Conservation (phyloP, 2,329 filamentous ascomycete genomes). For the Phialophora expanda region DNA sequence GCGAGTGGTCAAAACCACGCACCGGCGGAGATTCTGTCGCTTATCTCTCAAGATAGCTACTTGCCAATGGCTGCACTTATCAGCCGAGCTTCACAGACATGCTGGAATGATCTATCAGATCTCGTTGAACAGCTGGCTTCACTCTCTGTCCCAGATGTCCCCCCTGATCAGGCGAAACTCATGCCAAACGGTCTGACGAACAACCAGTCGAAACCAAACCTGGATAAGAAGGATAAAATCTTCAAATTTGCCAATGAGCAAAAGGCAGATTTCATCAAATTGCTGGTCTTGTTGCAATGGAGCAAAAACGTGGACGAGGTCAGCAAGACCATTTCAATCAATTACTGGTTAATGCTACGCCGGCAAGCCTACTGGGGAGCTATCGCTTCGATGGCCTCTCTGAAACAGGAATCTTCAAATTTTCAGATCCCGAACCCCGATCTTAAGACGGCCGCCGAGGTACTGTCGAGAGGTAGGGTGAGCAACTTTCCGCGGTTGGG, state of each 20-base stretch:
- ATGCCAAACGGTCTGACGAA: conserved; percentile 35
- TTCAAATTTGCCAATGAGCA: conserved; percentile 79
- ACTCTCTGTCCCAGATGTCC: conserved; percentile 63
- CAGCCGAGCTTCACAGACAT: conserved; percentile 78
- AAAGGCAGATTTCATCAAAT: conserved; percentile 89
- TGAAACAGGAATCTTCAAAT: conserved; percentile 73
- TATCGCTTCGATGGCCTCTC: conserved; percentile 68
- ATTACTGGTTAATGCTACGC: conserved; percentile 71
- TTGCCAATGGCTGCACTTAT: conserved; percentile 77
- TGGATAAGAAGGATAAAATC: conserved; percentile 75
- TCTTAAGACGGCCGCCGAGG: conserved; percentile 83
- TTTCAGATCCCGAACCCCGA: conserved; percentile 88
- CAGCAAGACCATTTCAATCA: conserved; percentile 85
- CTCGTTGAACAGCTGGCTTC: conserved; percentile 72
- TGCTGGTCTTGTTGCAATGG: conserved; percentile 90
- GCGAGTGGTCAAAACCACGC: conserved; percentile 18
- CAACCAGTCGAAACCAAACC: conserved; percentile 61
- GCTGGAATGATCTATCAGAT: conserved; percentile 76
- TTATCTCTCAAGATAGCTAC: conserved; percentile 39
- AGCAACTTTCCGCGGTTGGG: conserved; percentile 80
- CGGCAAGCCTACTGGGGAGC: conserved; percentile 65
- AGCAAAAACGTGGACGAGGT: conserved; percentile 78
- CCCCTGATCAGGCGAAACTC: conserved; percentile 41
- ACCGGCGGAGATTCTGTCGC: conserved; percentile 31
- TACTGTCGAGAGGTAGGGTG: conserved; percentile 78